A percentile compares a stretch with the other conserved stretches of the same genome.
These are phyloP conservation scores for Pseudozyma sp. DNA, from an alignment of 1,284 basidiomycete genomes.

Conservation along the genomic window DNA sequence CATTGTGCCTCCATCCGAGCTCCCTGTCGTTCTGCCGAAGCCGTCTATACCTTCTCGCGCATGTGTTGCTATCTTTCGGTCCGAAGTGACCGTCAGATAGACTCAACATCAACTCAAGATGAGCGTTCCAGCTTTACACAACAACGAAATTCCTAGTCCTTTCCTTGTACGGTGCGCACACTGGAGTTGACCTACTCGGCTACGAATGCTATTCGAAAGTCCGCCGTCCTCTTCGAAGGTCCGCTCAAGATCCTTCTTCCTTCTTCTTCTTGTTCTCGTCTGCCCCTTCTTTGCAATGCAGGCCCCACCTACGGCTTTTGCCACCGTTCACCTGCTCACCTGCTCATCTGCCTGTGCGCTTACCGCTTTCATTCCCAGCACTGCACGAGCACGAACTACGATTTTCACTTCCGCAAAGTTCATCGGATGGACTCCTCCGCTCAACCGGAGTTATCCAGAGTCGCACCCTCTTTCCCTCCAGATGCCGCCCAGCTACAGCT, in stretches of 20 bases:
- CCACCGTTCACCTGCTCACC: background rate
- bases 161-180: conserved; percentile 10
- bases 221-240: conserved; percentile 15
- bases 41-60: too few species aligned
- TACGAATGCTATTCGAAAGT: conserved; percentile 12
- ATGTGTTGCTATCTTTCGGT: conserved; percentile 1
- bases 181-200: conserved; percentile 25
- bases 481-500: too few species aligned
- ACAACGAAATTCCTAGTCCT: conserved; percentile 27
- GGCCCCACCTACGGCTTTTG: background rate
- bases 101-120: background rate
- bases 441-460: background rate
- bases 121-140: background rate
- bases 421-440: conserved; percentile 3
- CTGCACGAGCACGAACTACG: background rate
- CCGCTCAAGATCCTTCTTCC: background rate
- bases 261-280: background rate
- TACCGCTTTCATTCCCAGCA: conserved; percentile 2
- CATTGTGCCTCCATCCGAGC: too few species aligned
- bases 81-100: conserved; percentile 1
- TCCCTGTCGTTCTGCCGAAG: too few species aligned
- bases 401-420: conserved; percentile 17
- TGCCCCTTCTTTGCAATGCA: conserved; percentile 1
- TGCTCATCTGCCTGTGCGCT: background rate
- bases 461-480: too few species aligned